Base-by-base conservation (phyloP, 331 rosid species). In the Cydonia oblonga region DNA sequence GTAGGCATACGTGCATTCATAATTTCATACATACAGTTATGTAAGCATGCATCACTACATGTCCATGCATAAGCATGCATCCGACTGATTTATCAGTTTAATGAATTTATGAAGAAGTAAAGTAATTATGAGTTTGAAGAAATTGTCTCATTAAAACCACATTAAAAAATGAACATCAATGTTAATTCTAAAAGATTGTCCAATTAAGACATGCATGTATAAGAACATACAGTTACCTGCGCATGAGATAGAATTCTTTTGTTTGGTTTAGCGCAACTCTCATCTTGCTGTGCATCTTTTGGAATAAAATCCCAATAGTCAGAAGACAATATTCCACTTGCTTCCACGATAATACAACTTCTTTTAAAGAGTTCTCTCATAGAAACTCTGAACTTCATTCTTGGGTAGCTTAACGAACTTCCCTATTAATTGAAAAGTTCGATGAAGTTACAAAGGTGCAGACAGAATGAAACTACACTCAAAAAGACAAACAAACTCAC, bases 251-350 rank as follows among this genome's bases (percentile, higher is more conserved):
- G 84, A 82, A 88, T 81, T 75, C 89, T 91, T 82, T 81, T 84
- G 73, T 84, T 83, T 58, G 83, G 63, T 74, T 46, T 86, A 53
- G 49, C 66, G 63, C 56, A 63, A 44, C 67, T 84, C 76, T 86
- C 97, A 23, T 91, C 97, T 72, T 79, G 84, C 32, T 88, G 96
- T 25, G 71, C 73, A 79, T 87, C 97, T 63, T 60, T 68, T 28
- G 91, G 91, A 65, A 95, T 74, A 77, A 91, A 91, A 78, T 85
- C 81, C 99, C 99, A 95, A 83, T 80, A 95, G 70, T 91, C 93
- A 74, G 75, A 68, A 20, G 99, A 87, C 66, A 93, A 64, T 19
- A 38, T 72, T 71, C 69, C 96, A 69, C 68, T 82, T 66, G 78
- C 78, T 81, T 95, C 99, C 20, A 82, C 96, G 44, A 87, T 75